Percentiles rank a stretch among this genome's conserved stretches.
Evolutionary conservation across 352 stramenopile species (phyloP).

Genomic region (Phytophthora sansomeana): DNA sequence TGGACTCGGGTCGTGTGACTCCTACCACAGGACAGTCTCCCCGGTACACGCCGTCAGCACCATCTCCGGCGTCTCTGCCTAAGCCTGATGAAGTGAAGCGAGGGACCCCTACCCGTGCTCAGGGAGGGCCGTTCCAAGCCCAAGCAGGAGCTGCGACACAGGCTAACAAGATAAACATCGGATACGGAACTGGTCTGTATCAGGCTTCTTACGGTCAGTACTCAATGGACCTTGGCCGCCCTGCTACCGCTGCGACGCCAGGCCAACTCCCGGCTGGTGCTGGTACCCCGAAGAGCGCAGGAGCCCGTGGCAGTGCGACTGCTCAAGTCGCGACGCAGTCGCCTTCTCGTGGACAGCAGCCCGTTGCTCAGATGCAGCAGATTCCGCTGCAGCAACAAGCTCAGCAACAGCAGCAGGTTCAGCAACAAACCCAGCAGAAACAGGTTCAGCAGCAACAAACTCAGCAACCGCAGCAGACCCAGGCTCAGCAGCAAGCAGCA

Average conservation of each 20-base stretch:
- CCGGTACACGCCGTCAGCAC: conserved; percentile 73
- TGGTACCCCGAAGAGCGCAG: conserved; percentile 67
- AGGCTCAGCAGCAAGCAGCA: conserved; percentile 57
- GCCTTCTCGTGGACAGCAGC: conserved; percentile 58
- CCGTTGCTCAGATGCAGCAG: conserved; percentile 50
- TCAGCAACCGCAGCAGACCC: conserved; percentile 45
- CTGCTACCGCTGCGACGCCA: conserved; percentile 39
- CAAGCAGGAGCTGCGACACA: conserved; percentile 48
- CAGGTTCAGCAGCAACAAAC: conserved; percentile 51
- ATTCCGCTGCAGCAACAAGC: conserved; percentile 46
- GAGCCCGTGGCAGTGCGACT: conserved; percentile 28
- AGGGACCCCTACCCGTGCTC: conserved; percentile 65
- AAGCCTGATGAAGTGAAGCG: conserved; percentile 90
- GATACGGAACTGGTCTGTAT: conserved; percentile 74
- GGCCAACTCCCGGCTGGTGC: conserved; percentile 50
- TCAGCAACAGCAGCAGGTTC: conserved; percentile 42
- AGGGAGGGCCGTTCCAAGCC: conserved; percentile 57
- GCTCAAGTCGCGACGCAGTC: conserved; percentile 54
- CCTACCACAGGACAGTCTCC: conserved; percentile 76
- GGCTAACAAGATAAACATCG: conserved; percentile 70
- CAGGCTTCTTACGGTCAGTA: conserved; percentile 85
- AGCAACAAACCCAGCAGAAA: conserved; percentile 58
- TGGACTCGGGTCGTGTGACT: conserved; percentile 72
- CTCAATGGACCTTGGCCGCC: conserved; percentile 75
- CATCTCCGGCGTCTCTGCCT: conserved; percentile 84